phyloP scores from a whole-genome alignment of 2,329 filamentous ascomycete species.

The Tolypocladium pustulatum region DNA sequence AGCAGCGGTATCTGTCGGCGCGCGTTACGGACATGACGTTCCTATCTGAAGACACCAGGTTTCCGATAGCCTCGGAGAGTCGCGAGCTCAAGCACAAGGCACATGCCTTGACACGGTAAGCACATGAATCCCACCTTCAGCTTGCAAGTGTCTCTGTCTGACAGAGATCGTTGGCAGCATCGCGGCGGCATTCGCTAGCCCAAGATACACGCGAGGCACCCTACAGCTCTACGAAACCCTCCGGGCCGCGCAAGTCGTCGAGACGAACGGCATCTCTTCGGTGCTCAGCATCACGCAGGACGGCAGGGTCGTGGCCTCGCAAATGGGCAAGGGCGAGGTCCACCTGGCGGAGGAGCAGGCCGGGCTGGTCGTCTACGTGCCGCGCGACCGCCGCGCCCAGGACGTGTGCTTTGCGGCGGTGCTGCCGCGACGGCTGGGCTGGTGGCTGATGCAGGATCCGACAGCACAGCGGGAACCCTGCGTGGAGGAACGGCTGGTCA shows the following conservation, averaged over 20 bases:
- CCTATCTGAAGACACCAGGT: slow-evolving; percentile 6
- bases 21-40: slow-evolving; percentile 22
- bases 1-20: slow-evolving; percentile 19
- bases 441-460: slow-evolving; percentile 24
- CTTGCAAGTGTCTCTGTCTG: not conserved
- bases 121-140: not conserved
- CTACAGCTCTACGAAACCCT: slow-evolving; percentile 7
- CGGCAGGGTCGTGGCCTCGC: slow-evolving; percentile 6
- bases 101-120: slow-evolving; percentile 20
- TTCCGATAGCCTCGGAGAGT: slow-evolving; percentile 9
- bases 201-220: slow-evolving; percentile 1
- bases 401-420: slow-evolving; percentile 15
- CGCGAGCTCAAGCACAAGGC: slow-evolving; percentile 19
- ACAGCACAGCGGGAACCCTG: slow-evolving; percentile 1
- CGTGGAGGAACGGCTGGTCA: not conserved
- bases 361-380: slow-evolving; percentile 20
- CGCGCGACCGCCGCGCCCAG: slow-evolving; percentile 14
- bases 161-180: slow-evolving; percentile 5
- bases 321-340: slow-evolving; percentile 10
- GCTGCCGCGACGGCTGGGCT: slow-evolving; percentile 16
- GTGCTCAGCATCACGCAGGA: slow-evolving; percentile 17
- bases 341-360: slow-evolving; percentile 17
- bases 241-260: slow-evolving; percentile 10
- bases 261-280: slow-evolving; percentile 19
- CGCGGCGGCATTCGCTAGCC: slow-evolving; percentile 12